Conservation (phyloP, 2,329 filamentous ascomycete genomes). For the Fusarium sp. region DNA sequence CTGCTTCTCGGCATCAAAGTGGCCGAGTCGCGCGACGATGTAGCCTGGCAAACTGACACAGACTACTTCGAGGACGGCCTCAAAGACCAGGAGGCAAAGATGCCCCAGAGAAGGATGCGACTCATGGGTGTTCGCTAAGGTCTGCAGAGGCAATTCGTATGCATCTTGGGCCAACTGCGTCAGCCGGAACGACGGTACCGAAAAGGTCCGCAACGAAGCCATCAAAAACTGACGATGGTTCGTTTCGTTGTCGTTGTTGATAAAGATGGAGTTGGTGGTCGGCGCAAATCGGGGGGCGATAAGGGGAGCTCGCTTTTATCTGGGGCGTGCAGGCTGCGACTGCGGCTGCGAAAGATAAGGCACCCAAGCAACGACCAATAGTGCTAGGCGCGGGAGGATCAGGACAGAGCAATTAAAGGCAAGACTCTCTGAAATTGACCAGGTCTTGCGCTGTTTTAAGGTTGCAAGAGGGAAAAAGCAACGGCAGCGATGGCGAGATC, state of each 20-base stretch:
- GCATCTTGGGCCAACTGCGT: constrained; percentile 52
- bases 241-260: constrained; percentile 12
- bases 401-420: not conserved
- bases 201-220: constrained; percentile 53
- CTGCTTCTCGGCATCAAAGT: constrained; percentile 95
- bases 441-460: not conserved
- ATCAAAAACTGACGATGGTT: constrained; percentile 42
- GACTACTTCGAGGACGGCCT: constrained; percentile 94
- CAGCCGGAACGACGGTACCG: constrained; percentile 61
- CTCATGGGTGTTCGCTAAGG: constrained; percentile 58
- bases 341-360: constrained; percentile 15
- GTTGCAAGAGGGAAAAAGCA: constrained; percentile 6
- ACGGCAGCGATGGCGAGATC: constrained; percentile 25
- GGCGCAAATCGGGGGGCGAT: constrained; percentile 24
- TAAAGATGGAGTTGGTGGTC: constrained; percentile 4
- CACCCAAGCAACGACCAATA: not conserved
- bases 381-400: not conserved
- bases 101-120: constrained; percentile 75
- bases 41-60: constrained; percentile 96
- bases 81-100: constrained; percentile 86
- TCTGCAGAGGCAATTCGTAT: constrained; percentile 57
- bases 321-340: constrained; percentile 9
- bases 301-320: constrained; percentile 18
- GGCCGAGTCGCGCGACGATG: constrained; percentile 87
- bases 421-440: constrained; percentile 19